These are phyloP conservation scores for Suillus americanus DNA, from an alignment of 768 basidiomycete species.

Conservation along the genomic window DNA sequence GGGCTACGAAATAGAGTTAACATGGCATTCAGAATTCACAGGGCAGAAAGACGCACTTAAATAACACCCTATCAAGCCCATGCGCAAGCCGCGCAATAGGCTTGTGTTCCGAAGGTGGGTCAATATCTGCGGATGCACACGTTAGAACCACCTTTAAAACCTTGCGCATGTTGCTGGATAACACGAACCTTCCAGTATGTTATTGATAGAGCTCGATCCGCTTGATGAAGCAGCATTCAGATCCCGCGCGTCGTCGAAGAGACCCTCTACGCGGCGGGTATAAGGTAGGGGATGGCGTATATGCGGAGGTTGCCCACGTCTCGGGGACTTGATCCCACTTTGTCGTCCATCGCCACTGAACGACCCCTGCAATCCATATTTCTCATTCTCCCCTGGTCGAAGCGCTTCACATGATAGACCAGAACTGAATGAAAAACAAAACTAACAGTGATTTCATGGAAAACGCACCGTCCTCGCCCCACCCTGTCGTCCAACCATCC, in stretches of 20 bases:
- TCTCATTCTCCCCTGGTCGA: background rate
- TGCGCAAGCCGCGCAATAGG: slow-evolving; percentile 66
- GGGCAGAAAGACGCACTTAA: slow-evolving; percentile 55
- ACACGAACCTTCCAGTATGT: background rate
- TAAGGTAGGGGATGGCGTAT: slow-evolving; percentile 22
- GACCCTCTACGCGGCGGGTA: slow-evolving; percentile 27
- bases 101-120: slow-evolving; percentile 42
- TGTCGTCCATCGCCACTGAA: slow-evolving; percentile 6
- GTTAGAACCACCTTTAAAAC: slow-evolving; percentile 10
- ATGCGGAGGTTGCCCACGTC: slow-evolving; percentile 16
- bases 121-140: slow-evolving; percentile 37
- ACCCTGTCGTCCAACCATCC: slow-evolving; percentile 15
- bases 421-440: background rate
- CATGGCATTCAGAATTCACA: background rate
- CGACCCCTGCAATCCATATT: slow-evolving; percentile 16
- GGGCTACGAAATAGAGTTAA: slow-evolving; percentile 49
- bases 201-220: background rate
- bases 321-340: background rate
- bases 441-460: background rate
- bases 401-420: background rate
- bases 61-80: slow-evolving; percentile 67
- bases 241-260: slow-evolving; percentile 5
- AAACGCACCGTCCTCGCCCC: slow-evolving; percentile 28
- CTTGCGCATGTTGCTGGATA: slow-evolving; percentile 14
- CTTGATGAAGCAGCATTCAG: slow-evolving; percentile 1